phyloP scores from a whole-genome alignment of 2,329 filamentous ascomycete species.

The Fusarium sambucinum region DNA sequence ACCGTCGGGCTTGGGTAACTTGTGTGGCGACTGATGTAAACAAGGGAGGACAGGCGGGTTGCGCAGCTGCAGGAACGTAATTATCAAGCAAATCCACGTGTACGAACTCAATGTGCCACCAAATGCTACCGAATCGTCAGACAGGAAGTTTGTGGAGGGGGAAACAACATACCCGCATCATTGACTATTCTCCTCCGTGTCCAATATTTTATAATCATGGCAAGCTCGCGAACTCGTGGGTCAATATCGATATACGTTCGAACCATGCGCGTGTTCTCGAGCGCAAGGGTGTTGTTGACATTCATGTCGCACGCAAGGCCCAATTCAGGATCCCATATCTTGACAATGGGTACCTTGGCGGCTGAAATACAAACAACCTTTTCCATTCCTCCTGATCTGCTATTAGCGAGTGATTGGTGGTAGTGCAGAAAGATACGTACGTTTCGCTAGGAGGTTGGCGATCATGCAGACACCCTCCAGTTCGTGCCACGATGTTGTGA shows the following conservation, averaged over 20 bases:
- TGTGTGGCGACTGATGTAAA: conserved; percentile 75
- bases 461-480: conserved; percentile 92
- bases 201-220: conserved; percentile 99
- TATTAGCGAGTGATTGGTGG: conserved; percentile 50
- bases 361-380: conserved; percentile 94
- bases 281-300: conserved; percentile 93
- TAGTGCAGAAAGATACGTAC: conserved; percentile 66
- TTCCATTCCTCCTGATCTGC: conserved; percentile 87
- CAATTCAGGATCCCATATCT: conserved; percentile 96
- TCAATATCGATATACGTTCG: conserved; percentile 96
- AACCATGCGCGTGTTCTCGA: conserved; percentile 98
- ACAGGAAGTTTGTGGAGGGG: background rate
- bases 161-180: conserved; percentile 82
- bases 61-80: conserved; percentile 93
- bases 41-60: conserved; percentile 86
- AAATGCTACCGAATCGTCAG: conserved; percentile 70
- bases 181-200: conserved; percentile 92
- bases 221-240: conserved; percentile 87
- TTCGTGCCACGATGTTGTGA: conserved; percentile 89
- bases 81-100: conserved; percentile 98
- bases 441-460: conserved; percentile 84
- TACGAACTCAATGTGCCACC: conserved; percentile 97
- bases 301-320: conserved; percentile 96
- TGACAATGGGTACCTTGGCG: conserved; percentile 97
- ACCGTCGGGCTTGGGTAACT: conserved; percentile 69